Evolutionary conservation across 1,284 basidiomycete genomes (phyloP).

Genomic region (Ganoderma boninense): DNA sequence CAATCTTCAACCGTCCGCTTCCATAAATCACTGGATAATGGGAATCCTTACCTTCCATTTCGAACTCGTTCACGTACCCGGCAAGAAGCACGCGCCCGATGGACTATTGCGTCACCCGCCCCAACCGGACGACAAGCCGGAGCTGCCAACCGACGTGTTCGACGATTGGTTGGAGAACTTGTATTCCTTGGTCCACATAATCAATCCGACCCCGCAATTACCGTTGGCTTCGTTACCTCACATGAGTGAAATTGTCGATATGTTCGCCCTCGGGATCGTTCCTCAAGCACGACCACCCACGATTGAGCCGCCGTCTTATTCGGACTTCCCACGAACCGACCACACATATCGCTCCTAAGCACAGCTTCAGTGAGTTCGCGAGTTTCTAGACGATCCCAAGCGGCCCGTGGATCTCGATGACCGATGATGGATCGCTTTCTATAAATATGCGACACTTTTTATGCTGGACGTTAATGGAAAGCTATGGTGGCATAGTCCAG

Average conservation of each 20-base stretch:
- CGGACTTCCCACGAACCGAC: background rate
- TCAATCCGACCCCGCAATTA: too few relatives aligned
- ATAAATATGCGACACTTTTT: background rate
- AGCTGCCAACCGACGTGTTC: background rate
- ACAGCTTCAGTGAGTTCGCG: background rate
- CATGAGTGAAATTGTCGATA: too few relatives aligned
- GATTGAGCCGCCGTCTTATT: background rate
- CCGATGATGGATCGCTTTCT: background rate
- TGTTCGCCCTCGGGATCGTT: background rate
- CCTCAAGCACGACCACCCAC: background rate
- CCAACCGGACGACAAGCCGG: too few relatives aligned
- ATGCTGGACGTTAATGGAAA: too few relatives aligned
- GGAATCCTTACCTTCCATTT: constrained; percentile 43
- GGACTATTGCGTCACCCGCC: background rate
- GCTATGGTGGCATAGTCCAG: too few relatives aligned
- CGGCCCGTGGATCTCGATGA: background rate
- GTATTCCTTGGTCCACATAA: too few relatives aligned
- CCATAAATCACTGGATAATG: constrained; percentile 52
- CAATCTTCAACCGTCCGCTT: constrained; percentile 43
- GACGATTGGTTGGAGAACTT: background rate
- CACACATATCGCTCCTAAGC: background rate
- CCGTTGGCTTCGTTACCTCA: too few relatives aligned
- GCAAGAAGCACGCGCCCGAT: background rate
- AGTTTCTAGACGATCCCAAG: background rate
- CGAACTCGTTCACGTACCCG: background rate